phyloP scores from a whole-genome alignment of 1,284 basidiomycete genomes.

The Cryptococcus sp. region DNA sequence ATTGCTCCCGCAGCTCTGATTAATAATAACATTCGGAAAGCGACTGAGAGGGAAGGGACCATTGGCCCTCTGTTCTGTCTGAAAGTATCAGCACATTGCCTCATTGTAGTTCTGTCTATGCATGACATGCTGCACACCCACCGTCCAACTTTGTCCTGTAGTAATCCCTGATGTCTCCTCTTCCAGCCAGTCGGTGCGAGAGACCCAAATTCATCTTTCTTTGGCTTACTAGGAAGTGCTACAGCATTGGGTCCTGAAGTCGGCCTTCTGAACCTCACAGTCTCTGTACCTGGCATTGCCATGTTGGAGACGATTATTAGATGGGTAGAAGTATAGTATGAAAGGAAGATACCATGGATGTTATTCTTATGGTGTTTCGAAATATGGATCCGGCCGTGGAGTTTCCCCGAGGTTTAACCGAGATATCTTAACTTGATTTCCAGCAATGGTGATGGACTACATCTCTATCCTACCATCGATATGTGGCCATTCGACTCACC shows the following conservation, averaged over 20 bases:
- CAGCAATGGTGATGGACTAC: too few species aligned
- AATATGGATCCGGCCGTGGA: not conserved
- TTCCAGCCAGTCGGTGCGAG: constrained; percentile 40
- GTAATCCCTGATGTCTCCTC: constrained; percentile 42
- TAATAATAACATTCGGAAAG: constrained; percentile 76
- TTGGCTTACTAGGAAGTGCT: constrained; percentile 8
- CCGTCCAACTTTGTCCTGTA: constrained; percentile 45
- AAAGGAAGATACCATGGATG: not conserved
- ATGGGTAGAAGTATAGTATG: not conserved
- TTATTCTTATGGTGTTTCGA: constrained; percentile 5
- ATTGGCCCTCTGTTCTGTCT: constrained; percentile 55
- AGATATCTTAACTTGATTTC: too few species aligned
- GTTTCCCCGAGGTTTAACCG: too few species aligned
- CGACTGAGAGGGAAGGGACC: constrained; percentile 74
- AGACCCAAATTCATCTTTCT: constrained; percentile 39
- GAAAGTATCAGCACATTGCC: not conserved
- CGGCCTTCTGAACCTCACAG: constrained; percentile 42
- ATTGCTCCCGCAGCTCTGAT: constrained; percentile 81
- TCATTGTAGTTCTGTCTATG: not conserved
- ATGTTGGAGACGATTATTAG: constrained; percentile 8
- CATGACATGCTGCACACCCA: constrained; percentile 14
- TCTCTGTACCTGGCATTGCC: constrained; percentile 43
- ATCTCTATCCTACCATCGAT: constrained; percentile 9
- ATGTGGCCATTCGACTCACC: constrained; percentile 6
- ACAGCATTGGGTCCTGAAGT: constrained; percentile 39